Base-by-base conservation (phyloP, 306 rosid species). In the Canavalia ensiformis region DNA sequence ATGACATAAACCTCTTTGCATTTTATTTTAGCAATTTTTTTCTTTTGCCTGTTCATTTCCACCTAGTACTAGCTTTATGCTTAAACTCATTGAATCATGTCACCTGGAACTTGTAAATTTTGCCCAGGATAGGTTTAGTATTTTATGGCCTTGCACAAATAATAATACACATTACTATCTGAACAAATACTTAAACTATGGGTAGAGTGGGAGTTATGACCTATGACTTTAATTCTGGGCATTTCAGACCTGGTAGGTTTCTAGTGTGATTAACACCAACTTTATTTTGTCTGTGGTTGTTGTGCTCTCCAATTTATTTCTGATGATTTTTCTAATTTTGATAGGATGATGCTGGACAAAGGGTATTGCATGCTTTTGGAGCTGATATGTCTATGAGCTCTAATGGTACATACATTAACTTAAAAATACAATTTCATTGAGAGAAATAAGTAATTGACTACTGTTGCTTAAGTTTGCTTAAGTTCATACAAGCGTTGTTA, bases 331-430 rank as follows among this genome's bases (percentile, higher is more conserved):
- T 41, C 78, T 75, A 59, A 82, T 75, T 71, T 79, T 81, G 58
- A 64, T 76, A 93, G 99, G 78, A 78, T 83, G 87, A 81, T 74
- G 84, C 77, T 59, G 92, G 85, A 81, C 85, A 46, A 62, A 81
- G 74, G 76, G 71, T 86, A 34, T 82, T 91, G 88, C 91, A 84
- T 86, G 90, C 92, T 63, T 91, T 83, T 86, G 91, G 86, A 46
- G 87, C 72, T 88, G 91, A 90, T 45, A n/a, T 56, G 77, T 88
- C 82, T 35, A 76, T 77, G 55, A 84, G 81, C 78, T 82, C 87
- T 80, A 65, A 88, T 74, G 96, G 97, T 95, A 90, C 33, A 86
- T 37, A 37, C 25, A 18, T 85, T 76, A 51, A 30, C 67, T n/a
- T 47, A 76, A 77, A 86, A 67, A 31, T 41, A 54, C 69, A 46